These are phyloP conservation scores for Cladophialophora psammophila DNA, from an alignment of 2,329 filamentous ascomycete genomes.

Conservation along the genomic window DNA sequence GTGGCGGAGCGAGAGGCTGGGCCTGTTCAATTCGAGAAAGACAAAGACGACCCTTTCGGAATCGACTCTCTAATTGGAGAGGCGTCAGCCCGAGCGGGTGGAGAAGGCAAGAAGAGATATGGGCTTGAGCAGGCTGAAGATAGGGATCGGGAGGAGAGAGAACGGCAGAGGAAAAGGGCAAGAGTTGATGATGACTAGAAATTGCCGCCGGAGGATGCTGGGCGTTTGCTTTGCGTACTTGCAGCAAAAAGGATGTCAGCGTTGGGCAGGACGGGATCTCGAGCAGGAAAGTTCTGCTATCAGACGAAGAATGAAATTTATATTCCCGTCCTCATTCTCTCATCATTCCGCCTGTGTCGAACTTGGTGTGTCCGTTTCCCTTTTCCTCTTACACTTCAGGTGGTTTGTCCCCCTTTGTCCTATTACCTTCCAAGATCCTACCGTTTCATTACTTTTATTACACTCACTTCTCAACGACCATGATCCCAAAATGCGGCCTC, in stretches of 20 bases:
- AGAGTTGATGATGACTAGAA: constrained; percentile 70
- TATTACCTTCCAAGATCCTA: not conserved
- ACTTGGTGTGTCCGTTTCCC: not conserved
- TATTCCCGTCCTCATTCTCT: not conserved
- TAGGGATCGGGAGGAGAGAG: constrained; percentile 51
- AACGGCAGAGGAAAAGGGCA: constrained; percentile 70
- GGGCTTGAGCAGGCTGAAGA: constrained; percentile 67
- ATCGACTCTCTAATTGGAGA: constrained; percentile 93
- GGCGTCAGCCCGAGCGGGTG: constrained; percentile 53
- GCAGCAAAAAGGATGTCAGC: not conserved
- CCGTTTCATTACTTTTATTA: too few relatives aligned
- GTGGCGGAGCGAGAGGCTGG: constrained; percentile 82
- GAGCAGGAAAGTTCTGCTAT: not conserved
- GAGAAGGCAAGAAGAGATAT: constrained; percentile 73
- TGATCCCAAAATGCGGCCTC: constrained; percentile 21
- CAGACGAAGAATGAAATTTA: not conserved
- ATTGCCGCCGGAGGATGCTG: not conserved
- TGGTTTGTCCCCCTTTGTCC: not conserved
- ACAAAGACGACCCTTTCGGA: constrained; percentile 84
- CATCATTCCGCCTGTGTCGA: not conserved
- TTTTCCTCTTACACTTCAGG: not conserved
- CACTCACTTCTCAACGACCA: constrained; percentile 23
- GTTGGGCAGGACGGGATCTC: not conserved
- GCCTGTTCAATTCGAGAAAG: constrained; percentile 96
- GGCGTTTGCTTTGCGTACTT: not conserved